Base-by-base conservation (phyloP, 345 rosid genomes). In the Garcia nutans region DNA sequence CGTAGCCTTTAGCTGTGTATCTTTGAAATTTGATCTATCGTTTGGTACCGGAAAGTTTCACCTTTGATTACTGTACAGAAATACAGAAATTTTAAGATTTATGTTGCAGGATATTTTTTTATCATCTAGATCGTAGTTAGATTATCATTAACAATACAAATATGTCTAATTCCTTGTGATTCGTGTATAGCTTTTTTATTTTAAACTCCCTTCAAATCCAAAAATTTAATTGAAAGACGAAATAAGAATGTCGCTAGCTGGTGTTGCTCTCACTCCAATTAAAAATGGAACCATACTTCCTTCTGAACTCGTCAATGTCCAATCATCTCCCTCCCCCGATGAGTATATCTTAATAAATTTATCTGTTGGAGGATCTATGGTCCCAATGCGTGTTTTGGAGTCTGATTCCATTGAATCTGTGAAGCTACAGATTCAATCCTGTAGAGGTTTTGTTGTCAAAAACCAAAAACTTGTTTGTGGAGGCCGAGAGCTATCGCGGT, bases 391-490 rank as follows among this genome's bases (percentile, higher is more conserved):
- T 20, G 87, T 92, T 31, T 77, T 86, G 57, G 91, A 77, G 79
- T 84, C 91, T 1, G 96, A 92, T 24, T 79, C 97, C 0, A 90
- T 90, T 12, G 88, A 86, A 61, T 87, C 97, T 16, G 90, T 92
- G 67, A 92, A 92, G 85, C 79, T 90, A 2, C 84, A 83, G 80
- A 87, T 92, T 70, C 97, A 92, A 76, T 87, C 84, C 8, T 87
- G 72, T 60, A 86, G 87, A 62, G 96, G 97, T 0, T 92, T 92
- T 71, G 92, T 88, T 2, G 93, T 74, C 10, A 89, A 83, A 84
- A 91, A 89, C 52, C 97, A 92, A 80, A 92, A 87, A 71, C 78
- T 92, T 58, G 90, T 92, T 24, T 92, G 89, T 52, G 86, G 85
- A 13, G 97, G 97, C 50, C 84, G 92, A 47, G 97, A 89, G 42